Conservation (phyloP, 257 asterid species). For the Thymus mandschuricus region DNA sequence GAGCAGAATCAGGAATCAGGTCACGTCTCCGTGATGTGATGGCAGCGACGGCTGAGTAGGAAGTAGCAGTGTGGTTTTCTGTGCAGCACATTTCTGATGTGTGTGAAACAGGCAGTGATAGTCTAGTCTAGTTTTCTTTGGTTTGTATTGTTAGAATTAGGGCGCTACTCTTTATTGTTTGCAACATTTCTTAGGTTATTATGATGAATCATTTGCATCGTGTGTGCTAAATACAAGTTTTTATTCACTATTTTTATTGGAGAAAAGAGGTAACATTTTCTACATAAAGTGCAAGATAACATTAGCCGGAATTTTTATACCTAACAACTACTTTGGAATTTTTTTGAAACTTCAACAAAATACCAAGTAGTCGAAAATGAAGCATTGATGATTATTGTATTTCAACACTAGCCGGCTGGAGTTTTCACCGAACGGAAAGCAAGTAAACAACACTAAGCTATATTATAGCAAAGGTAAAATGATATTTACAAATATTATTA, state of each 20-base stretch:
- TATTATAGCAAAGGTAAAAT: neutral
- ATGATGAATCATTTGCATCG: neutral
- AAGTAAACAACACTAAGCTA: neutral
- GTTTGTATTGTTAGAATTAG: neutral
- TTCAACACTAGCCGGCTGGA: no score
- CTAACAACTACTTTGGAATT: no score
- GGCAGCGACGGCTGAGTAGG: neutral
- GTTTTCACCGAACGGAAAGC: no score
- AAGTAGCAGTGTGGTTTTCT: neutral
- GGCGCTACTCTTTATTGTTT: neutral
- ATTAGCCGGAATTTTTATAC: no score
- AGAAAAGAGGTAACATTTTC: no score
- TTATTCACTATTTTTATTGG: no score
- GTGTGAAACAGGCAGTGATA: slow-evolving; percentile 1
- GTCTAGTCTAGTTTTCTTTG: neutral
- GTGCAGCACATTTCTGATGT: slow-evolving; percentile 40
- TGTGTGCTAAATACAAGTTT: neutral
- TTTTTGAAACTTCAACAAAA: no score
- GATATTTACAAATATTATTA: neutral
- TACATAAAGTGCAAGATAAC: no score
- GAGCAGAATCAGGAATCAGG: slow-evolving; percentile 71
- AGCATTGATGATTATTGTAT: no score
- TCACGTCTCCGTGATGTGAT: slow-evolving; percentile 37
- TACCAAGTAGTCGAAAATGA: no score
- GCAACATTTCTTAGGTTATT: neutral